Percentiles rank a stretch among this genome's conserved stretches.
Evolutionary conservation across 176 grass and related monocot genomes (phyloP).

Genomic region (Musa beccarii): DNA sequence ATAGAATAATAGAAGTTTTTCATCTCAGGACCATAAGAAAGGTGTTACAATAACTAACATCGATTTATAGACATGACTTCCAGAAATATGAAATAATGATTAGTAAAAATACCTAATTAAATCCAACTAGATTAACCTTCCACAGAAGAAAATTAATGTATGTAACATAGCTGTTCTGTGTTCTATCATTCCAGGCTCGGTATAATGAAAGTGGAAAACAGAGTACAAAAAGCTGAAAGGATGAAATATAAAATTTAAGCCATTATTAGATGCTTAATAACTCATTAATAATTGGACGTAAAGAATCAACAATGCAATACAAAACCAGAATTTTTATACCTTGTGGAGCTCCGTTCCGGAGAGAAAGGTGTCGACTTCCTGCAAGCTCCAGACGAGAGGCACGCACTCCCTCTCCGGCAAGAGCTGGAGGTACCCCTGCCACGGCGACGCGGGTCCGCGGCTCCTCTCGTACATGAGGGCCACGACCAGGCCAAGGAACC

Average conservation of each 20-base stretch:
- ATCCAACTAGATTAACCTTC: neutral
- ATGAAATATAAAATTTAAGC: too few species aligned
- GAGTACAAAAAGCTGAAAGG: neutral
- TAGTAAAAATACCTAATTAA: neutral
- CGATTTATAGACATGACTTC: too few species aligned
- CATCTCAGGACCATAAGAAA: too few species aligned
- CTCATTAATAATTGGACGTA: neutral
- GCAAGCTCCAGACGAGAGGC: constrained; percentile 64
- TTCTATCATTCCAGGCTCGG: neutral
- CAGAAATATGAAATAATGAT: too few species aligned
- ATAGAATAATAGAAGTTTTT: too few species aligned
- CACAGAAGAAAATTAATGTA: neutral
- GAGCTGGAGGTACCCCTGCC: constrained; percentile 61
- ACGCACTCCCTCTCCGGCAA: constrained; percentile 67
- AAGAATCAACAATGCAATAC: neutral
- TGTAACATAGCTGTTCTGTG: neutral
- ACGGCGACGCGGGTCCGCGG: constrained; percentile 37
- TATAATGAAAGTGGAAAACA: neutral
- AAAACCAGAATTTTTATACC: constrained; percentile 29
- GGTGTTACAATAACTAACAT: too few species aligned
- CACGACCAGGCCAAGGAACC: constrained; percentile 48
- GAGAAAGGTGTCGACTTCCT: constrained; percentile 51
- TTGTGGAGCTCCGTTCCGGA: constrained; percentile 76
- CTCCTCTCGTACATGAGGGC: constrained; percentile 79
- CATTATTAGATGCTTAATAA: too few species aligned